A percentile compares a stretch with the other conserved stretches of the same genome.
Evolutionary conservation across 2,329 filamentous ascomycete species (phyloP).

Genomic region (Elsinoe necatrix): DNA sequence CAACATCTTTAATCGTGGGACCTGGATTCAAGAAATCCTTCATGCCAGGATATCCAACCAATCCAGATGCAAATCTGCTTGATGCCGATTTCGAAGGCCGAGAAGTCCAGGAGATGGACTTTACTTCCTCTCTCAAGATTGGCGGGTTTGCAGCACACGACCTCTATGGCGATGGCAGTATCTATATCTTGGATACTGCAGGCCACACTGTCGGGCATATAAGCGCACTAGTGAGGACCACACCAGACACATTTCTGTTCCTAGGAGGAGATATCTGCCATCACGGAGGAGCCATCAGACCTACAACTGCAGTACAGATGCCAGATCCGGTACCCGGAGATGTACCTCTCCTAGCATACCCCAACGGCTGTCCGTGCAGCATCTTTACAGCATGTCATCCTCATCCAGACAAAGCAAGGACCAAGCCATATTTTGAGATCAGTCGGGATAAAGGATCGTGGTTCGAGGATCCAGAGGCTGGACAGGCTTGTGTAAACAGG

Average conservation of each 20-base stretch:
- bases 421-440: slow-evolving; percentile 1
- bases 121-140: slow-evolving; percentile 25
- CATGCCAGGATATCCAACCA: slow-evolving; percentile 41
- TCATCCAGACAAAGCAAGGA: neutral
- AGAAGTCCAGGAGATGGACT: slow-evolving; percentile 20
- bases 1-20: slow-evolving; percentile 44
- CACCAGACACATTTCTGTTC: slow-evolving; percentile 21
- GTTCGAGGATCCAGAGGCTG: slow-evolving; percentile 19
- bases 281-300: slow-evolving; percentile 20
- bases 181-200: slow-evolving; percentile 35
- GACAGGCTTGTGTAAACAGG: slow-evolving; percentile 19
- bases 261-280: slow-evolving; percentile 24
- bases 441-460: neutral
- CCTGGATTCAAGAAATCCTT: slow-evolving; percentile 43
- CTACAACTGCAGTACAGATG: slow-evolving; percentile 19
- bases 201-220: slow-evolving; percentile 23
- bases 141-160: slow-evolving; percentile 35
- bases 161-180: slow-evolving; percentile 36
- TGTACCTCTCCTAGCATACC: slow-evolving; percentile 19
- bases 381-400: slow-evolving; percentile 19
- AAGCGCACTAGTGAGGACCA: slow-evolving; percentile 22
- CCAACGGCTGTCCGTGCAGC: neutral
- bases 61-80: slow-evolving; percentile 17
- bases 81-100: slow-evolving; percentile 16
- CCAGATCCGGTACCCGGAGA: slow-evolving; percentile 19